Conservation (phyloP, 768 basidiomycete species). For the Calvatia gigantea region DNA sequence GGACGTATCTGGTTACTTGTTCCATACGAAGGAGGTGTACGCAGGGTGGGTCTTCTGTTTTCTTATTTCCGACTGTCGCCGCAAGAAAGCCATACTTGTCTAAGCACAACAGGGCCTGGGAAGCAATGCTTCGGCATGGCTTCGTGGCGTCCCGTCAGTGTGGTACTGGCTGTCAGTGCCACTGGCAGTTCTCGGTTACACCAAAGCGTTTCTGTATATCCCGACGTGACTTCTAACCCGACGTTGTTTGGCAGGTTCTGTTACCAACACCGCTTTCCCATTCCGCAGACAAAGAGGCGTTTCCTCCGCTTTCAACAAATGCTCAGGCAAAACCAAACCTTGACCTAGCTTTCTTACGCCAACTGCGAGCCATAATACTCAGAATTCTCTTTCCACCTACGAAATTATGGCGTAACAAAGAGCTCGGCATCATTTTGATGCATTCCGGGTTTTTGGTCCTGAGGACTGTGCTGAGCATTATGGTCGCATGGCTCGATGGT, state of each 20-base stretch:
- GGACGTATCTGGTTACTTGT: constrained; percentile 58
- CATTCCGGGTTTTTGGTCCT: constrained; percentile 87
- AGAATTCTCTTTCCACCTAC: constrained; percentile 67
- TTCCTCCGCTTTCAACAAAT: constrained; percentile 51
- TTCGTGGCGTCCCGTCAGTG: too few species aligned
- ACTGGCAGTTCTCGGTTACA: too few species aligned
- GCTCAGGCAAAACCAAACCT: constrained; percentile 57
- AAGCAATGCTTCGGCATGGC: too few species aligned
- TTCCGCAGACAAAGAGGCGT: constrained; percentile 55
- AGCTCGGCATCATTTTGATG: constrained; percentile 65
- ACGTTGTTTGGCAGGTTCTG: constrained; percentile 29
- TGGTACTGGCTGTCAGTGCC: neutral
- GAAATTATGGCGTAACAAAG: constrained; percentile 47
- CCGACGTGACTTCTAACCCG: neutral
- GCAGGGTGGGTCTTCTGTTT: constrained; percentile 46
- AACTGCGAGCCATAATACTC: constrained; percentile 68
- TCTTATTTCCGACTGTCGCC: neutral
- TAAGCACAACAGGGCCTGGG: too few species aligned
- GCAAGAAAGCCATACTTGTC: too few species aligned
- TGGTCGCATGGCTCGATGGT: constrained; percentile 87
- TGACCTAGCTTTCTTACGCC: constrained; percentile 63
- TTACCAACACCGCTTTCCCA: constrained; percentile 45
- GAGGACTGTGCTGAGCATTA: constrained; percentile 83
- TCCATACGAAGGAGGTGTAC: constrained; percentile 58
- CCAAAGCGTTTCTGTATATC: neutral